A percentile compares a stretch with the other conserved stretches of the same genome.
These are phyloP conservation scores for Blastomyces gilchristii DNA, from an alignment of 2,329 filamentous ascomycete genomes.

Conservation along the genomic window DNA sequence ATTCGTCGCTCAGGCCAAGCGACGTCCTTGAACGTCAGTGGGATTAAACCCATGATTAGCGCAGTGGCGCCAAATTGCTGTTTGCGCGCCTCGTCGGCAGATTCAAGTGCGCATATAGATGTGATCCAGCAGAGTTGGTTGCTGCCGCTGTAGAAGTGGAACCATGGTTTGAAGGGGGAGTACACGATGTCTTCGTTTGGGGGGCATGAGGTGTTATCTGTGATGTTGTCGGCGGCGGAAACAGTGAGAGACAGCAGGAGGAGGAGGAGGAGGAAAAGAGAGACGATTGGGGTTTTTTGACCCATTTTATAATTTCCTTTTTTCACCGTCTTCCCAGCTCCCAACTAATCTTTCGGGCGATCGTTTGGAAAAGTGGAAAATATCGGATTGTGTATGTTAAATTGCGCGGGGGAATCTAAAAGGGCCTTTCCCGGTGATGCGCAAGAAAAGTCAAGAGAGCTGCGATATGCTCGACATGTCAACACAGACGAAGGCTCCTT, in stretches of 20 bases:
- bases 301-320: background rate
- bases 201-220: slow-evolving; percentile 25
- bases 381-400: background rate
- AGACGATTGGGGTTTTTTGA: background rate
- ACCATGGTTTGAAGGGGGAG: slow-evolving; percentile 13
- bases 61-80: slow-evolving; percentile 26
- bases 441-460: too few relatives aligned
- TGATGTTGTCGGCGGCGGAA: background rate
- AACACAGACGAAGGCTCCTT: too few relatives aligned
- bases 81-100: slow-evolving; percentile 22
- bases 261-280: slow-evolving; percentile 5
- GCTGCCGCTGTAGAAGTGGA: slow-evolving; percentile 8
- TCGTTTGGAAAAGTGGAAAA: background rate
- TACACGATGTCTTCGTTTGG: slow-evolving; percentile 44
- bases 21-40: slow-evolving; percentile 25
- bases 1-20: slow-evolving; percentile 25
- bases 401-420: too few relatives aligned
- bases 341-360: background rate
- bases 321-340: background rate
- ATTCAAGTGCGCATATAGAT: slow-evolving; percentile 21
- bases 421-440: too few relatives aligned
- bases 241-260: background rate
- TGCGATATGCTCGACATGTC: too few relatives aligned
- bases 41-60: slow-evolving; percentile 27
- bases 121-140: slow-evolving; percentile 22